phyloP scores from a whole-genome alignment of 2,329 filamentous ascomycete species.

The Chaetomiaceae sp. region DNA sequence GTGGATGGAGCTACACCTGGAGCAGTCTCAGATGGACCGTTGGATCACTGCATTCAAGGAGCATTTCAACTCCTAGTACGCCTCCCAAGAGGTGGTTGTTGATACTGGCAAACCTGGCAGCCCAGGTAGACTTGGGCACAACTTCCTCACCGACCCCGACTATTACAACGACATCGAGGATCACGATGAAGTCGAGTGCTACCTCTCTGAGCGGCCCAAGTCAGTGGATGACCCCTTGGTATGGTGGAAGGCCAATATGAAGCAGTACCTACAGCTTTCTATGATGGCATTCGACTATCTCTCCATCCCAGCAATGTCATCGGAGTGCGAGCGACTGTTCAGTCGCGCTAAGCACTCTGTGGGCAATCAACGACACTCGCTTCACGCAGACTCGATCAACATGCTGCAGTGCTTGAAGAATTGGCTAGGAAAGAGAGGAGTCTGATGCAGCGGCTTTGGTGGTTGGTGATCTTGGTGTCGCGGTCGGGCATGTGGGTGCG shows the following conservation, averaged over 20 bases:
- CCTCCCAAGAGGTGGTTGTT: too few species aligned
- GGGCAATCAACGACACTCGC: neutral
- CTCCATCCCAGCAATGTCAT: neutral
- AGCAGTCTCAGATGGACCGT: too few species aligned
- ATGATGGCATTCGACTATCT: neutral
- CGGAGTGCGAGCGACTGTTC: neutral
- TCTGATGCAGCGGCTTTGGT: neutral
- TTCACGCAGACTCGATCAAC: neutral
- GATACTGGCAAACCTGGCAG: too few species aligned
- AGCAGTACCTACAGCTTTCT: slow-evolving; percentile 2
- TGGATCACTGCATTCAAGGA: too few species aligned
- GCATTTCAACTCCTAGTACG: too few species aligned
- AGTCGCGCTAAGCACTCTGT: neutral
- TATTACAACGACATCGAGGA: neutral
- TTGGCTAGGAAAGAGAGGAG: neutral
- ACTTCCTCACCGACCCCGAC: neutral
- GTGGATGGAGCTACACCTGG: neutral
- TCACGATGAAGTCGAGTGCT: neutral
- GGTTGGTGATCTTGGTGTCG: neutral
- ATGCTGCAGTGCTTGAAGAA: neutral
- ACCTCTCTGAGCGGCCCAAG: neutral
- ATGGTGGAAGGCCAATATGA: neutral
- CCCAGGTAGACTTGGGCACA: neutral
- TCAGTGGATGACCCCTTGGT: neutral
- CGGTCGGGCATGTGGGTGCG: too few species aligned